These are phyloP conservation scores for Parathielavia hyrcaniae DNA, from an alignment of 495 filamentous ascomycete genomes.

Conservation along the genomic window DNA sequence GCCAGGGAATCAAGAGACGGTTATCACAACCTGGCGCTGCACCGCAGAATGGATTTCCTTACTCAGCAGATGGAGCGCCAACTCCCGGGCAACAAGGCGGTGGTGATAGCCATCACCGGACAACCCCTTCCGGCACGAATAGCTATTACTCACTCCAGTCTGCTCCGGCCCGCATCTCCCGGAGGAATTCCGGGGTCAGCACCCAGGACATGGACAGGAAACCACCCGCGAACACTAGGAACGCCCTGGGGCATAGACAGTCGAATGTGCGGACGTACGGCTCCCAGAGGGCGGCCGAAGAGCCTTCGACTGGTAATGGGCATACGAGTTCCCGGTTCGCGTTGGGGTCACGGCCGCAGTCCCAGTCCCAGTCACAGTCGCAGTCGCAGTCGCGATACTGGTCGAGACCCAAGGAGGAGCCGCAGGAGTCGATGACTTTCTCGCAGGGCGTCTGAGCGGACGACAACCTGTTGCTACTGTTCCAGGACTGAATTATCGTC, in stretches of 20 bases:
- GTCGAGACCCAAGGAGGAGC: constrained; percentile 7
- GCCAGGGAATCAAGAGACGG: background rate
- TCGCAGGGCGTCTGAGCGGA: constrained; percentile 3
- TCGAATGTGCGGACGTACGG: constrained; percentile 14
- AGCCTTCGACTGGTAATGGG: background rate
- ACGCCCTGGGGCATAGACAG: background rate
- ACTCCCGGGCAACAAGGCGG: background rate
- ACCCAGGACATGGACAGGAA: background rate
- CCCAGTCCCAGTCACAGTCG: constrained; percentile 9
- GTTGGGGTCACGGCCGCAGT: background rate
- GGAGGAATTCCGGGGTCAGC: background rate
- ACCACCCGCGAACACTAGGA: background rate
- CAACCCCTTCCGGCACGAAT: background rate
- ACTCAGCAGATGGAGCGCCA: background rate
- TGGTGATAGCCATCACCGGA: background rate
- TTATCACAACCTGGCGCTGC: background rate
- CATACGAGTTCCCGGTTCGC: background rate
- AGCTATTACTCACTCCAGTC: background rate
- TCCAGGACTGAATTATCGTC: background rate
- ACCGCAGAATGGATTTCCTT: background rate
- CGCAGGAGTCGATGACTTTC: constrained; percentile 14
- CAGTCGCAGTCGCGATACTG: constrained; percentile 14
- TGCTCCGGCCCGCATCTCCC: background rate
- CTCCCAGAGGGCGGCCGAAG: constrained; percentile 1
- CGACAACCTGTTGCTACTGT: background rate